Conservation (phyloP, 169 alveolate species). For the Babesia sp. region DNA sequence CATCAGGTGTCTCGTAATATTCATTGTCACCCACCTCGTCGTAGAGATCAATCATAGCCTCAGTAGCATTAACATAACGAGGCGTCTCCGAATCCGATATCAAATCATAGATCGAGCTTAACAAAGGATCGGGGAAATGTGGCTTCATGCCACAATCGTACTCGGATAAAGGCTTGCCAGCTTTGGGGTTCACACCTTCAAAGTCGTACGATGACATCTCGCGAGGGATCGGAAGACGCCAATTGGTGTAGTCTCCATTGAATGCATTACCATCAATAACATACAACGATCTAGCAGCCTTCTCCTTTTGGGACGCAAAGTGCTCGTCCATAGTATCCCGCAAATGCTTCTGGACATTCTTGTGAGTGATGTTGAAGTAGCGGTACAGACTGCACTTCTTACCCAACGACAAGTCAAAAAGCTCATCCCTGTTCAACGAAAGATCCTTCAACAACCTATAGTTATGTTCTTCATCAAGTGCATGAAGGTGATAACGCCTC, state of each 20-base stretch:
- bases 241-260: conserved; percentile 54
- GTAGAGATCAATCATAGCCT: conserved; percentile 42
- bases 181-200: conserved; percentile 44
- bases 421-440: conserved; percentile 31
- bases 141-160: conserved; percentile 18
- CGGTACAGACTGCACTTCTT: conserved; percentile 45
- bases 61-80: not conserved
- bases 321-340: conserved; percentile 57
- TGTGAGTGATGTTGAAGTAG: conserved; percentile 53
- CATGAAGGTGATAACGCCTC: not conserved
- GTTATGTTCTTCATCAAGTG: conserved; percentile 19
- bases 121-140: conserved; percentile 31
- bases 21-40: conserved; percentile 63
- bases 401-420: conserved; percentile 25
- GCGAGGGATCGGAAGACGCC: conserved; percentile 53
- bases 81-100: conserved; percentile 6
- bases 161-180: conserved; percentile 21
- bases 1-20: conserved; percentile 12
- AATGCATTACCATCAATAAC: conserved; percentile 59
- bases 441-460: conserved; percentile 45
- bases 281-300: conserved; percentile 29
- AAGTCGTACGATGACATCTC: conserved; percentile 35
- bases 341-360: conserved; percentile 51
- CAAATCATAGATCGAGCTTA: conserved; percentile 42
- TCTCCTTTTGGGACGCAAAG: conserved; percentile 8